Conservation (phyloP, 164 flowering plant species). For the Akebia trifoliata region DNA sequence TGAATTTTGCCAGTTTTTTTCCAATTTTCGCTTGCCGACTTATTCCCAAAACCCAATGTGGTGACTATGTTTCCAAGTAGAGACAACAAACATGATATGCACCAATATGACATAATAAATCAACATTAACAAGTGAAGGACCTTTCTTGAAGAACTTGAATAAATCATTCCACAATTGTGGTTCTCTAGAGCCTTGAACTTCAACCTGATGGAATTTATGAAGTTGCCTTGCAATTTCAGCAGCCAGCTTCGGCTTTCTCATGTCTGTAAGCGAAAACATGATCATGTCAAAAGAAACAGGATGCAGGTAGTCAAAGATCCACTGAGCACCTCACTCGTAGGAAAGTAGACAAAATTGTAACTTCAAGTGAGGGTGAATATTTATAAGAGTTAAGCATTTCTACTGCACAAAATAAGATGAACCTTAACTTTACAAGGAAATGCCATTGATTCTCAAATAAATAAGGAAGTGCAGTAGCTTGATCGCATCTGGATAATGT, state of each 20-base stretch:
- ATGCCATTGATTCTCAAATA: background rate
- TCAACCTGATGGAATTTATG: slow-evolving; percentile 73
- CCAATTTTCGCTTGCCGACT: too few relatives aligned
- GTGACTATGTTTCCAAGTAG: background rate
- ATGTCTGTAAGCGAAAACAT: slow-evolving; percentile 51
- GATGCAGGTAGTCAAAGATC: slow-evolving; percentile 3
- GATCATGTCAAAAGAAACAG: background rate
- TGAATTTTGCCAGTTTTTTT: too few relatives aligned
- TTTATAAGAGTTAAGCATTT: background rate
- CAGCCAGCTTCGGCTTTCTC: slow-evolving; percentile 70
- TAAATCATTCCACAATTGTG: slow-evolving; percentile 87
- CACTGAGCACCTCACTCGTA: background rate
- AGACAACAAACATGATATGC: background rate
- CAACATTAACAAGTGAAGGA: slow-evolving; percentile 15
- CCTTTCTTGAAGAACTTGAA: slow-evolving; percentile 74
- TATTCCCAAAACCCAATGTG: too few relatives aligned
- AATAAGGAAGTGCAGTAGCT: background rate
- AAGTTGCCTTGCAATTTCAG: slow-evolving; percentile 89
- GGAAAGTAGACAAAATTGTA: background rate
- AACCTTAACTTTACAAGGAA: background rate
- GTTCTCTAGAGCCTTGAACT: slow-evolving; percentile 84
- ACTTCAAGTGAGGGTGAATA: background rate
- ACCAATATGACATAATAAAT: slow-evolving; percentile 1
- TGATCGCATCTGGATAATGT: background rate
- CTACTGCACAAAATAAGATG: background rate